Evolutionary conservation across 345 rosid genomes (phyloP).

Genomic region (Dimocarpus longan): DNA sequence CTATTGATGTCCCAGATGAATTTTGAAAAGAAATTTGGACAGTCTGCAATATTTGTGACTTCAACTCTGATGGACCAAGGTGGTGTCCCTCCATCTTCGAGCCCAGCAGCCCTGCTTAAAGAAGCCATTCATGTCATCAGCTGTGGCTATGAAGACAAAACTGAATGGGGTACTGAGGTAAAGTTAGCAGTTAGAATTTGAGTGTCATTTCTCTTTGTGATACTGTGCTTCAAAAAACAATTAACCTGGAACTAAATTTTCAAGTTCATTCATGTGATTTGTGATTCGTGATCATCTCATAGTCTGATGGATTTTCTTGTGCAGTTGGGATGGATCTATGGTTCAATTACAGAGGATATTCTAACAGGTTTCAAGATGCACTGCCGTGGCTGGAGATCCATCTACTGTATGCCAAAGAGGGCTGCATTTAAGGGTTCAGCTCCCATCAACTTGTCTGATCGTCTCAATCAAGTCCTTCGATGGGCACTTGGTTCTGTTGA

Average conservation of each 20-base stretch:
- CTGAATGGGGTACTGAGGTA: constrained; percentile 99
- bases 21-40: constrained; percentile 91
- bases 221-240: too few relatives aligned
- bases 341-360: constrained; percentile 97
- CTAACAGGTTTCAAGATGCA: constrained; percentile 99
- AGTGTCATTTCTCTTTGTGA: too few relatives aligned
- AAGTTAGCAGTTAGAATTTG: constrained; percentile 6
- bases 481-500: constrained; percentile 99
- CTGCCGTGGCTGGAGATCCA: constrained; percentile 98
- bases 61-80: constrained; percentile 95
- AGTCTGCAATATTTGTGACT: constrained; percentile 87
- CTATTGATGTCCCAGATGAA: constrained; percentile 88
- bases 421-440: constrained; percentile 98
- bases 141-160: constrained; percentile 97
- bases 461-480: constrained; percentile 94
- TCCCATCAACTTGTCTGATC: constrained; percentile 92
- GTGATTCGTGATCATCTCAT: constrained; percentile 12
- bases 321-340: constrained; percentile 98
- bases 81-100: constrained; percentile 96
- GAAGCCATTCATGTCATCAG: constrained; percentile 99
- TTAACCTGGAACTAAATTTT: too few relatives aligned
- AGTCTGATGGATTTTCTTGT: constrained; percentile 18
- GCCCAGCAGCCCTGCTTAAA: constrained; percentile 93
- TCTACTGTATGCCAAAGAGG: constrained; percentile 91
- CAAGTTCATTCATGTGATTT: not conserved